Percentiles rank a stretch among this genome's conserved stretches.
Evolutionary conservation across 768 basidiomycete genomes (phyloP).

Genomic region (Crassisporium funariophilum): DNA sequence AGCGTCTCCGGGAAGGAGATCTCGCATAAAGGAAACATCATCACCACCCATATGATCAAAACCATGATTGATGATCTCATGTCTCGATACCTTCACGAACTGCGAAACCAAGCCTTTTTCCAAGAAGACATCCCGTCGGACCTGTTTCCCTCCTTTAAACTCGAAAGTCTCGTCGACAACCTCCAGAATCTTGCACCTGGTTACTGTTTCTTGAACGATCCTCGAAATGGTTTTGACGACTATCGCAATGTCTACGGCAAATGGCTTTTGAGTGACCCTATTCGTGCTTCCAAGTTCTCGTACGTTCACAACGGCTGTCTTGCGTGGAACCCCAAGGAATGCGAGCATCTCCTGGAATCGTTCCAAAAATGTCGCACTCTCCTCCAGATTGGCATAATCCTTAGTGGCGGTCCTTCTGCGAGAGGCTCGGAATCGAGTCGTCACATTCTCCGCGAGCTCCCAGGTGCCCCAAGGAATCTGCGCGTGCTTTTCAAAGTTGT

Average conservation of each 20-base stretch:
- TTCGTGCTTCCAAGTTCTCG: background rate
- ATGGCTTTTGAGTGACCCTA: background rate
- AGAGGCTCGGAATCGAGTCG: background rate
- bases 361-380: background rate
- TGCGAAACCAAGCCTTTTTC: background rate
- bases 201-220: background rate
- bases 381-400: background rate
- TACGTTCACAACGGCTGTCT: background rate
- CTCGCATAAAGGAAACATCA: background rate
- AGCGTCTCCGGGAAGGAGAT: background rate
- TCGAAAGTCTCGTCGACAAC: background rate
- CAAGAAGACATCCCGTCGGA: background rate
- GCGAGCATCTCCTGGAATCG: background rate
- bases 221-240: background rate
- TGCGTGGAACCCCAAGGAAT: background rate
- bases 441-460: background rate
- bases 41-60: background rate
- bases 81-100: background rate
- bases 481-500: background rate
- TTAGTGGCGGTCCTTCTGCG: constrained; percentile 1
- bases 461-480: constrained; percentile 1
- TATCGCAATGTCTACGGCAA: background rate
- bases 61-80: background rate
- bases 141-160: background rate
- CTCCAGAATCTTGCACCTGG: background rate